Conservation (phyloP, 2,329 filamentous ascomycete genomes). For the Phaeophleospora eucalypticola region DNA sequence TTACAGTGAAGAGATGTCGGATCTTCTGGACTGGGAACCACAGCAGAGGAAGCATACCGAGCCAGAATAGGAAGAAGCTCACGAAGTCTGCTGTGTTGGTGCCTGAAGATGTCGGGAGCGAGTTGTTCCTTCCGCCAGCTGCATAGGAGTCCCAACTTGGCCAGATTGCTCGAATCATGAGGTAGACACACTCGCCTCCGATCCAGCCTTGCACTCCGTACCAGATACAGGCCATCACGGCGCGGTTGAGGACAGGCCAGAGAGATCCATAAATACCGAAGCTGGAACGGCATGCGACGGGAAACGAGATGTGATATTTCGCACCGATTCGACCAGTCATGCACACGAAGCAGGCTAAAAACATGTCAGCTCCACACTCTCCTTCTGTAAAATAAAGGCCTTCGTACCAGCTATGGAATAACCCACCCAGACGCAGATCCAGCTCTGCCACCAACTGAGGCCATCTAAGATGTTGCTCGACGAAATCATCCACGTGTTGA, state of each 20-base stretch:
- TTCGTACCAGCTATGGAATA: slow-evolving; percentile 66
- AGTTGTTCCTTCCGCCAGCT: slow-evolving; percentile 54
- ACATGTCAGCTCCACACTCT: not conserved
- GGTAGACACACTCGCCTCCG: slow-evolving; percentile 72
- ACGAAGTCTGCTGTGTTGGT: slow-evolving; percentile 72
- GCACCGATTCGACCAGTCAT: slow-evolving; percentile 79
- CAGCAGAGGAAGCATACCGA: slow-evolving; percentile 73
- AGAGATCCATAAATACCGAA: slow-evolving; percentile 87
- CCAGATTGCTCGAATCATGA: slow-evolving; percentile 88
- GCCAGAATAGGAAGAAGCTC: slow-evolving; percentile 85
- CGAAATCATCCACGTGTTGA: slow-evolving; percentile 71
- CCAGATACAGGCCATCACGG: slow-evolving; percentile 85
- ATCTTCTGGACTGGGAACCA: slow-evolving; percentile 89
- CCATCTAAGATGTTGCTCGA: slow-evolving; percentile 76
- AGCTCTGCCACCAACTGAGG: slow-evolving; percentile 49
- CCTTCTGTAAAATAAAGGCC: not conserved
- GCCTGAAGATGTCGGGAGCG: slow-evolving; percentile 60
- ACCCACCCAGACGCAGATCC: slow-evolving; percentile 54
- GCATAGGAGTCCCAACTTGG: slow-evolving; percentile 45
- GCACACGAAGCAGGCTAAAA: slow-evolving; percentile 64
- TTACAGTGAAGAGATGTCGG: slow-evolving; percentile 88
- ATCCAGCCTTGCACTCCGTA: slow-evolving; percentile 84
- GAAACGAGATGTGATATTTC: slow-evolving; percentile 84
- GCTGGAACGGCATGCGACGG: slow-evolving; percentile 69
- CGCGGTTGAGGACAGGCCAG: slow-evolving; percentile 85